These are phyloP conservation scores for Mangifera indica DNA, from an alignment of 345 rosid species.

Conservation along the genomic window DNA sequence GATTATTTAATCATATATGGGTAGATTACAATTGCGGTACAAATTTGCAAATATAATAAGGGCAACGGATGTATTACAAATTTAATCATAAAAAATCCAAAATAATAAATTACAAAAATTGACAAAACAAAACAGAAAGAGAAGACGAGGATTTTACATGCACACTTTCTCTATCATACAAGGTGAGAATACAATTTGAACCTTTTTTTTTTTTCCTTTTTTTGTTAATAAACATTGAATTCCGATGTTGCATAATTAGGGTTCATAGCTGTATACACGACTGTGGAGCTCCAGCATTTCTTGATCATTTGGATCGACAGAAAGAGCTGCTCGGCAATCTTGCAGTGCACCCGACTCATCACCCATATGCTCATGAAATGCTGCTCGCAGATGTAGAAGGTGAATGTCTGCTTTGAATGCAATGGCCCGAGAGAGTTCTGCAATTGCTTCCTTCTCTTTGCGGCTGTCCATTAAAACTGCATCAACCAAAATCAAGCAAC, in stretches of 20 bases:
- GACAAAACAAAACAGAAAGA: neutral
- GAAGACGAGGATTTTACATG: slow-evolving; percentile 19
- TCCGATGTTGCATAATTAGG: slow-evolving; percentile 31
- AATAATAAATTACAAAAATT: slow-evolving; percentile 6
- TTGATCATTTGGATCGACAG: slow-evolving; percentile 88
- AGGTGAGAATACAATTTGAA: slow-evolving; percentile 12
- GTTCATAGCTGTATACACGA: slow-evolving; percentile 94
- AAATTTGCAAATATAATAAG: neutral
- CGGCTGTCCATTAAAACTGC: slow-evolving; percentile 91
- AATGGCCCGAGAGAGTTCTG: slow-evolving; percentile 81
- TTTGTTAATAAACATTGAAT: neutral
- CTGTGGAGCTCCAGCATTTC: slow-evolving; percentile 91
- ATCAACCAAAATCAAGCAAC: slow-evolving; percentile 12
- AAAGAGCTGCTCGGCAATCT: slow-evolving; percentile 96
- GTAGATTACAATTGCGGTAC: no score
- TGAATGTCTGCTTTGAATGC: slow-evolving; percentile 92
- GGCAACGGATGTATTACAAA: slow-evolving; percentile 1
- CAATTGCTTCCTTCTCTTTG: slow-evolving; percentile 86
- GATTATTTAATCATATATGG: no score
- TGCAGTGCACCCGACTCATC: slow-evolving; percentile 65
- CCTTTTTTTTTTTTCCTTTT: neutral
- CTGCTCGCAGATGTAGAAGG: slow-evolving; percentile 89
- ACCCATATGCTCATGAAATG: slow-evolving; percentile 82
- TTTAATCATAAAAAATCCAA: slow-evolving; percentile 18
- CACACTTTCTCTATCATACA: slow-evolving; percentile 22